Evolutionary conservation across 345 rosid species (phyloP), one percentile per base, ranked within the genome.

Genomic region (Brassica carinata): DNA sequence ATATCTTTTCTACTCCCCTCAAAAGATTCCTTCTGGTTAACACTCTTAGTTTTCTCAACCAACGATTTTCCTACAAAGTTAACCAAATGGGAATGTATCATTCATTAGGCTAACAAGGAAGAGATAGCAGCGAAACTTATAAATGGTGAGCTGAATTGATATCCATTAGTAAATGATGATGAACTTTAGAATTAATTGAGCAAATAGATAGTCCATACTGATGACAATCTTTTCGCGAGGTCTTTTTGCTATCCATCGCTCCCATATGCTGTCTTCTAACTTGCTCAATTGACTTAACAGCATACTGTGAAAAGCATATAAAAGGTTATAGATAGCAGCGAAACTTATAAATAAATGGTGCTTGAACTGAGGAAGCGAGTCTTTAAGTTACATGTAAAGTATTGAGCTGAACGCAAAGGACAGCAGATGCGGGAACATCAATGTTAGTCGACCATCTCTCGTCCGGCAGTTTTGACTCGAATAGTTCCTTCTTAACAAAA

Each of bases 221-320:
- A 85, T 85, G 77, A 79, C 77, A 80, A 85, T 79, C 71, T 86
- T 89, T 75, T 91, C 93, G 43, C 72, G 86, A 66, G 93, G 93
- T 84, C 82, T 88, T 78, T 85, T 89, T 80, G 75, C 87, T 55
- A 84, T 80, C 99, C 98, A 93, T 83, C 90, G 88, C 71, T 89
- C 89, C 92, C 88, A 89, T 71, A 95, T 90, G 92, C 92, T 90
- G 75, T 95, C 99, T 86, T 93, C 99, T 87, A 95, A 77, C 86
- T 89, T 95, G 82, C 86, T 91, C 73, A 93, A 89, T 81, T 95
- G 99, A 87, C 92, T 19, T 95, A 75, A 92, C 87, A 77, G 98
- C 99, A 84, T 91, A 93, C 99, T 95, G 94, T 77, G 31, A 76
- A 76, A 8, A 79, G 73, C 73, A 84, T 45, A 73, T 31, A 79